Conservation (phyloP, 306 rosid genomes). For the Clitoria ternatea region DNA sequence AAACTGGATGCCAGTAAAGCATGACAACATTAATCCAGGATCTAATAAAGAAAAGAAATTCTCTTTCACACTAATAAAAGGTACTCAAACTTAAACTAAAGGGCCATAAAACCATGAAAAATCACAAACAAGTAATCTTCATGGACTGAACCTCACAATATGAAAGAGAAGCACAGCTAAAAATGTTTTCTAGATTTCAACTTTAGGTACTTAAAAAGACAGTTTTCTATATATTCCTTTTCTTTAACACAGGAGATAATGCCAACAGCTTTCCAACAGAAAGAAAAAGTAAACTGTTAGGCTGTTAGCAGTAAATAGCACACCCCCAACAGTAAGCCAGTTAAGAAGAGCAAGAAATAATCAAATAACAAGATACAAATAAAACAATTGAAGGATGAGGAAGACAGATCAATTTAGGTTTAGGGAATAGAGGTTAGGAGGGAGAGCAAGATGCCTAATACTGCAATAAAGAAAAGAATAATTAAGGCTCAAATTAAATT, state of each 20-base stretch:
- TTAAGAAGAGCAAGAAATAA: background rate
- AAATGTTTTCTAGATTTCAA: background rate
- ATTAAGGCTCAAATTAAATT: background rate
- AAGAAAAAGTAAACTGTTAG: background rate
- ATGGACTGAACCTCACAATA: background rate
- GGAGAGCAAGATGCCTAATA: too few species aligned
- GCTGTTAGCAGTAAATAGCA: too few species aligned
- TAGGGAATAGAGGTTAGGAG: background rate
- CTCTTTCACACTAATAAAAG: background rate
- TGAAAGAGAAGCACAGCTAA: constrained; percentile 7
- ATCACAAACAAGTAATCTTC: too few species aligned
- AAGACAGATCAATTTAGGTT: too few species aligned
- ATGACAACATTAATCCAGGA: constrained; percentile 12
- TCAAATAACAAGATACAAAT: too few species aligned
- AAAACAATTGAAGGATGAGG: too few species aligned
- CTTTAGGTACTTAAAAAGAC: background rate
- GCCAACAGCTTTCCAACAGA: background rate
- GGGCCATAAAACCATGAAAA: background rate
- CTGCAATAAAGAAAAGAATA: background rate
- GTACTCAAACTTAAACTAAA: background rate
- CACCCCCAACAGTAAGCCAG: too few species aligned
- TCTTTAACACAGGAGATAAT: background rate
- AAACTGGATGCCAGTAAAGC: constrained; percentile 52
- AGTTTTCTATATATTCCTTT: background rate
- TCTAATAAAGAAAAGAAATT: constrained; percentile 4